Evolutionary conservation across 2,329 filamentous ascomycete genomes (phyloP).

Genomic region (Raffaelea deltoideospora): DNA sequence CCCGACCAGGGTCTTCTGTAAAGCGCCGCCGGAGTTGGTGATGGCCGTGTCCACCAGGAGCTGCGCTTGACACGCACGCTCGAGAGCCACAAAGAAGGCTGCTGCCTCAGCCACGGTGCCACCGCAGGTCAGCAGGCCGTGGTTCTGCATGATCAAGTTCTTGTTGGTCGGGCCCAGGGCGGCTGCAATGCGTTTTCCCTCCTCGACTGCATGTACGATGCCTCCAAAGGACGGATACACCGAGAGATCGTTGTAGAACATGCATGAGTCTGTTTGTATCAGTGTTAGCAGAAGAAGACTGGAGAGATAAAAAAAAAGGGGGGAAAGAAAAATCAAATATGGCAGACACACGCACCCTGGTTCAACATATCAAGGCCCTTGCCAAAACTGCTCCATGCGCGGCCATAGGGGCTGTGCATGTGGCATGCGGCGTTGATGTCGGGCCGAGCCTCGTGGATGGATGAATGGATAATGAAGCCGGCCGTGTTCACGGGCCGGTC

Average conservation of each 20-base stretch:
- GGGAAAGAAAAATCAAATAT: too few species aligned
- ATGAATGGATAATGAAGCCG: conserved; percentile 54
- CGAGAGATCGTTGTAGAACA: conserved; percentile 39
- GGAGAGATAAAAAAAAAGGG: too few species aligned
- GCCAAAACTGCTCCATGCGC: conserved; percentile 52
- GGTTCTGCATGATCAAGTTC: conserved; percentile 41
- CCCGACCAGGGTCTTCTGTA: conserved; percentile 21
- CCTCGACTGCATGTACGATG: conserved; percentile 38
- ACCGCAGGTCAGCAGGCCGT: conserved; percentile 45
- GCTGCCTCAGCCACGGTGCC: conserved; percentile 47
- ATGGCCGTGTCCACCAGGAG: conserved; percentile 42
- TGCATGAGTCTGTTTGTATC: conserved; percentile 37
- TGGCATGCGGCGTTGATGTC: conserved; percentile 57
- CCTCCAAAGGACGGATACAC: conserved; percentile 44
- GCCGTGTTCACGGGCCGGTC: conserved; percentile 49
- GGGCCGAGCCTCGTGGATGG: conserved; percentile 47
- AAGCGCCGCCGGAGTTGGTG: conserved; percentile 3
- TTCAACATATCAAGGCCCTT: conserved; percentile 52
- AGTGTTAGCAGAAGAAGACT: conserved; percentile 43
- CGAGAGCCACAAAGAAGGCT: conserved; percentile 42
- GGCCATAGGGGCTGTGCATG: conserved; percentile 46
- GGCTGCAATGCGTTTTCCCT: conserved; percentile 36
- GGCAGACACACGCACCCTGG: conserved; percentile 28
- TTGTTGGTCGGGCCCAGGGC: conserved; percentile 33
- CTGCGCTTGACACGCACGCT: conserved; percentile 53